Conservation (phyloP, 1,284 basidiomycete genomes). For the Anthracocystis panici-leucophaei region DNA sequence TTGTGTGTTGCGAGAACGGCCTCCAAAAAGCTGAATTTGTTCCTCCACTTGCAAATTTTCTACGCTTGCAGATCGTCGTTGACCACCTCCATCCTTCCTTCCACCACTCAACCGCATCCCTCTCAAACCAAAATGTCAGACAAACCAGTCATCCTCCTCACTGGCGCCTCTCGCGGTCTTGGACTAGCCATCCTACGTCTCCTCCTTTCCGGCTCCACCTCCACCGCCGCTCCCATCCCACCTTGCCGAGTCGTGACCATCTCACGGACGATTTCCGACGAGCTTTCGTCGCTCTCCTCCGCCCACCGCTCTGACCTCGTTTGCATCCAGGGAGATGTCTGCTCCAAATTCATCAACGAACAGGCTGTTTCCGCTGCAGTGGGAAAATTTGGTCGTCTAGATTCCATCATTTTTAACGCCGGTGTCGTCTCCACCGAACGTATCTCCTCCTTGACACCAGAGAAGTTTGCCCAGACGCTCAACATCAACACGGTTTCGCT, state of each 20-base stretch:
- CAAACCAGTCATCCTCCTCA: conserved; percentile 60
- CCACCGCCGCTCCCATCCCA: conserved; percentile 12
- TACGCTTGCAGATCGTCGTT: no score
- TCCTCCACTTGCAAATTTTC: no score
- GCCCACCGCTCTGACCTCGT: conserved; percentile 46
- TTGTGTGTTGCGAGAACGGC: no score
- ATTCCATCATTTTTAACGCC: conserved; percentile 83
- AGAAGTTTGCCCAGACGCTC: conserved; percentile 73
- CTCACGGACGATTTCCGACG: conserved; percentile 78
- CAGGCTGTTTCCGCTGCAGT: conserved; percentile 77
- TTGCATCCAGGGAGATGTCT: conserved; percentile 77
- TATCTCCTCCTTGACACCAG: conserved; percentile 73
- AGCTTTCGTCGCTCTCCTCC: conserved; percentile 75
- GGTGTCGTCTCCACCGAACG: conserved; percentile 73
- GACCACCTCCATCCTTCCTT: no score
- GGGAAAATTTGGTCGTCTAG: conserved; percentile 76
- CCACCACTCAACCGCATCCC: neutral
- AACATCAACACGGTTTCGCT: conserved; percentile 88
- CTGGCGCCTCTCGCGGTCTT: conserved; percentile 75
- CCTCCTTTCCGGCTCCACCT: conserved; percentile 72
- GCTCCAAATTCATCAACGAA: conserved; percentile 73
- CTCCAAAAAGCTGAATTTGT: no score
- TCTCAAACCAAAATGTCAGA: conserved; percentile 14
- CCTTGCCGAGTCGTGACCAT: conserved; percentile 79
- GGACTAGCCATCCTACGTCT: conserved; percentile 79